These are phyloP conservation scores for Rhipidocladum racemiflorum DNA, from an alignment of 176 grass and related monocot species.

Conservation along the genomic window DNA sequence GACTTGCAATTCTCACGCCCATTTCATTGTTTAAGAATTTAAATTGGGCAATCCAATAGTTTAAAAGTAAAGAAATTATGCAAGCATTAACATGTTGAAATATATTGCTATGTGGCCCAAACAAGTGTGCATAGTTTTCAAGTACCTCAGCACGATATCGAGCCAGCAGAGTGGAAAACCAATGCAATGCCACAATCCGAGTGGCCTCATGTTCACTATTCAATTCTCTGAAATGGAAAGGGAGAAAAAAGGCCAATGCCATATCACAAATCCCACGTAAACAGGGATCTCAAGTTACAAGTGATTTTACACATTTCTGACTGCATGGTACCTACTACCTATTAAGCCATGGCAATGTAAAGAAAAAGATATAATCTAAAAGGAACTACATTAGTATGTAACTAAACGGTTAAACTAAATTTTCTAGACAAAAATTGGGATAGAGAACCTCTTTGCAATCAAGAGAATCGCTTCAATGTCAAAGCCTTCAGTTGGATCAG, in stretches of 20 bases:
- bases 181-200: constrained; percentile 86
- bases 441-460: constrained; percentile 78
- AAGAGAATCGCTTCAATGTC: constrained; percentile 79
- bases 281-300: constrained; percentile 3
- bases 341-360: constrained; percentile 3
- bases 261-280: neutral
- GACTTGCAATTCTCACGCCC: neutral
- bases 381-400: neutral
- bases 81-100: neutral
- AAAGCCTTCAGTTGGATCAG: constrained; percentile 89
- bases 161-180: constrained; percentile 71
- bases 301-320: constrained; percentile 2
- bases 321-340: neutral
- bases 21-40: constrained; percentile 26
- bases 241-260: neutral
- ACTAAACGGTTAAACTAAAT: neutral
- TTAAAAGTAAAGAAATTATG: constrained; percentile 18
- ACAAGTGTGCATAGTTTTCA: constrained; percentile 8
- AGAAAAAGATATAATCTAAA: neutral
- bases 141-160: constrained; percentile 78
- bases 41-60: constrained; percentile 12
- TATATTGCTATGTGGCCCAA: neutral
- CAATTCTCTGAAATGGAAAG: constrained; percentile 71
- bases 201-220: constrained; percentile 84
- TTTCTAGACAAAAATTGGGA: neutral